phyloP scores from a whole-genome alignment of 805 yeast genomes.

The Kodamaea nitidulidarum region DNA sequence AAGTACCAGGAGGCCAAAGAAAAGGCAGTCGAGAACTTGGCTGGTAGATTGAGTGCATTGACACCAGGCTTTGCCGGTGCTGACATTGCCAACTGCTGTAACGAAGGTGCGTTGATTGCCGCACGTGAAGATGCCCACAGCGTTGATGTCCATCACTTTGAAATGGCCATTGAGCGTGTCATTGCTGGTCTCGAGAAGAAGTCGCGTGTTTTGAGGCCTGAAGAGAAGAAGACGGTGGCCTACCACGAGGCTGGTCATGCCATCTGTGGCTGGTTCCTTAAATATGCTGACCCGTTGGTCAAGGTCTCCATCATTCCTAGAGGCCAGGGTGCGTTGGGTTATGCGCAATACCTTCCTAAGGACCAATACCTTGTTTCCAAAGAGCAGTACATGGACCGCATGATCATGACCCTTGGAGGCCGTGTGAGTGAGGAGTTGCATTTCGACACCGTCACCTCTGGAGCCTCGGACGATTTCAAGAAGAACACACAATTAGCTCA shows the following conservation, averaged over 20 bases:
- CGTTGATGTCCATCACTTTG: conserved; percentile 73
- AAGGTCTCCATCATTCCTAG: conserved; percentile 94
- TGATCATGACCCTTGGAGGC: conserved; percentile 95
- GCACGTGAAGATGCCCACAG: conserved; percentile 67
- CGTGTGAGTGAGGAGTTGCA: conserved; percentile 88
- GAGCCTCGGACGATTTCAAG: conserved; percentile 90
- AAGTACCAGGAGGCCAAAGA: conserved; percentile 37
- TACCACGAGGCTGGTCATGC: conserved; percentile 98
- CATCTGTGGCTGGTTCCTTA: conserved; percentile 88
- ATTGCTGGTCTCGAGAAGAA: conserved; percentile 92
- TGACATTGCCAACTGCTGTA: conserved; percentile 91
- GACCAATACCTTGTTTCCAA: conserved; percentile 77
- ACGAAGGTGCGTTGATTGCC: conserved; percentile 91
- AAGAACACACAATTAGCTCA: conserved; percentile 87
- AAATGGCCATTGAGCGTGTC: conserved; percentile 89
- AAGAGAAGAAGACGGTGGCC: conserved; percentile 82
- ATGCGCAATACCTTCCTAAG: conserved; percentile 90
- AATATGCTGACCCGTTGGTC: conserved; percentile 83
- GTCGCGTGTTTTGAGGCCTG: conserved; percentile 70
- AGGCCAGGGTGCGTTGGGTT: conserved; percentile 94
- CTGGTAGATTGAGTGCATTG: conserved; percentile 83
- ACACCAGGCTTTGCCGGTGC: conserved; percentile 98
- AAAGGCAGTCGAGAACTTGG: conserved; percentile 52
- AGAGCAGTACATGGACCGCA: conserved; percentile 73
- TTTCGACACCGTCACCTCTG: conserved; percentile 82